Conservation (phyloP, 169 alveolate species). For the Plasmodium falciparum region DNA sequence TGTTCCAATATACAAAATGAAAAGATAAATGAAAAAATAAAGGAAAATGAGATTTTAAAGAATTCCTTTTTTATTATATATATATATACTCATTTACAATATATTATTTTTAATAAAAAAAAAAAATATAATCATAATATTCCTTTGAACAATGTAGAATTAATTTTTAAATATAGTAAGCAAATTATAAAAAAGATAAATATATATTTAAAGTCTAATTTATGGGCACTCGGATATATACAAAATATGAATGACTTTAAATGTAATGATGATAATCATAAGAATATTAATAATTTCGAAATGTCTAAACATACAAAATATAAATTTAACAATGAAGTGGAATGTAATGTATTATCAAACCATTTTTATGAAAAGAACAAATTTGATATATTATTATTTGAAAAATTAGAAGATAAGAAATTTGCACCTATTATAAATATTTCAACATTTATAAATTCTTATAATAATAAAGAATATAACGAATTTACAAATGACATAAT, state of each 20-base stretch:
- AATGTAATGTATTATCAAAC: too few species aligned
- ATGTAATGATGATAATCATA: not conserved
- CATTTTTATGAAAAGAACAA: too few species aligned
- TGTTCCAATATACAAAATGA: not conserved
- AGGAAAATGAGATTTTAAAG: not conserved
- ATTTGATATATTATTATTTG: too few species aligned
- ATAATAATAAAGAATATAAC: too few species aligned
- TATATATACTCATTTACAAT: conserved; percentile 19
- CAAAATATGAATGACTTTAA: not conserved
- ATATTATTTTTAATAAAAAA: not conserved
- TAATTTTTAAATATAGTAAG: conserved; percentile 23
- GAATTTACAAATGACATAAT: too few species aligned
- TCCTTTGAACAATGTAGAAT: conserved; percentile 4
- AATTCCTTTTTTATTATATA: conserved; percentile 1
- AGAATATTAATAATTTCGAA: not conserved
- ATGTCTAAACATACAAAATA: not conserved
- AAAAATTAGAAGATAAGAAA: too few species aligned
- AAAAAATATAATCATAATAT: not conserved
- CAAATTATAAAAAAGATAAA: conserved; percentile 3
- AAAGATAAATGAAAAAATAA: not conserved
- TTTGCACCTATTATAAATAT: too few species aligned
- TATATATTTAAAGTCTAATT: not conserved
- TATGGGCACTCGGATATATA: not conserved
- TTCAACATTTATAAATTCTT: too few species aligned
- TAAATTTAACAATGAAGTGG: too few species aligned